phyloP scores from a whole-genome alignment of 805 yeast species.

The Lipomyces sp. region DNA sequence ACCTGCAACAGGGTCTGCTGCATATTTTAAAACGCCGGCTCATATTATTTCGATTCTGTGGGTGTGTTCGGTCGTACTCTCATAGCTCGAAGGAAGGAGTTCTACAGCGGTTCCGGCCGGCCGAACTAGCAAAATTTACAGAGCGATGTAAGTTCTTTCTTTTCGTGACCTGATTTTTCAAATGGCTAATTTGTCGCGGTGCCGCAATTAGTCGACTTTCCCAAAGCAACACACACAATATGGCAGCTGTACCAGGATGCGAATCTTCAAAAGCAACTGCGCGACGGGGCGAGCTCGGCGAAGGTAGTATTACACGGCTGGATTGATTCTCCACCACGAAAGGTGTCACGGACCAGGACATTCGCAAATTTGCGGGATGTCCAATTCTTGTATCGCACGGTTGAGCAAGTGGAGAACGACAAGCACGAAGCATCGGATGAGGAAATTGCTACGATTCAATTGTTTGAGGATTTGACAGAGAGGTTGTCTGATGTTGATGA shows the following conservation, averaged over 20 bases:
- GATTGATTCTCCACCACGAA: constrained; percentile 75
- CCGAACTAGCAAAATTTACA: neutral
- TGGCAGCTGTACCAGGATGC: constrained; percentile 28
- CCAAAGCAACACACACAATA: constrained; percentile 33
- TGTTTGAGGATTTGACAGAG: constrained; percentile 19
- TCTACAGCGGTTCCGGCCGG: neutral
- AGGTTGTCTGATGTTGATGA: constrained; percentile 2
- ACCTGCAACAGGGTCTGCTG: neutral
- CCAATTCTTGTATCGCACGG: constrained; percentile 39
- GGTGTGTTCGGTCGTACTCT: neutral
- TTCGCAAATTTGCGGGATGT: constrained; percentile 80
- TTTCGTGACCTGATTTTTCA: neutral
- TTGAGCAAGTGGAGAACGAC: neutral
- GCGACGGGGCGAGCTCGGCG: neutral
- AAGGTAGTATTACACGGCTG: constrained; percentile 73
- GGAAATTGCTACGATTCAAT: constrained; percentile 20
- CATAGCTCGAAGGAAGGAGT: neutral
- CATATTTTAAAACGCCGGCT: neutral
- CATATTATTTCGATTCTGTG: neutral
- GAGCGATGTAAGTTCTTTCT: neutral
- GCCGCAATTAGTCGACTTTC: constrained; percentile 18
- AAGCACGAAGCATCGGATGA: neutral
- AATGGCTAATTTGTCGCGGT: neutral
- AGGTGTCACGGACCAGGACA: constrained; percentile 63
- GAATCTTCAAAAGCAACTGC: neutral